These are phyloP conservation scores for Penicillium sp. DNA, from an alignment of 2,329 filamentous ascomycete genomes.

Conservation along the genomic window DNA sequence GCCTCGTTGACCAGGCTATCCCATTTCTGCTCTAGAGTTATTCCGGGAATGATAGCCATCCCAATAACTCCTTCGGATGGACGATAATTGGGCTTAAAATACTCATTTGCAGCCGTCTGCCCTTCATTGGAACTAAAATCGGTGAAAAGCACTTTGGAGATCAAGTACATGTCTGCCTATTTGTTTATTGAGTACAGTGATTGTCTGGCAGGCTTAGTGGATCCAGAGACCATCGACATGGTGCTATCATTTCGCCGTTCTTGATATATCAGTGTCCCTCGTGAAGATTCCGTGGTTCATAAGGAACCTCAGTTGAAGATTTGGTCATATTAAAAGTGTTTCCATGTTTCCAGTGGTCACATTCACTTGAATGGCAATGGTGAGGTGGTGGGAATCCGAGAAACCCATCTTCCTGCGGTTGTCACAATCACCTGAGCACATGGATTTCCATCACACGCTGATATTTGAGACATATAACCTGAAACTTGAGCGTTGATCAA, in stretches of 20 bases:
- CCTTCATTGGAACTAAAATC: neutral
- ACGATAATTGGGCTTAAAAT: constrained; percentile 1
- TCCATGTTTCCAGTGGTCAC: no score
- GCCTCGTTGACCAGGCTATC: constrained; percentile 12
- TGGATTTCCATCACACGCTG: neutral
- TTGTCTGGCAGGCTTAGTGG: neutral
- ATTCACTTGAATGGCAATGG: neutral
- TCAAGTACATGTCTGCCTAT: constrained; percentile 15
- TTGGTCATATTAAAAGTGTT: neutral
- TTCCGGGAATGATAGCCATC: constrained; percentile 14
- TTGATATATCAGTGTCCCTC: neutral
- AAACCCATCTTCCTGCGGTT: no score
- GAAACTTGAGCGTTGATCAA: no score
- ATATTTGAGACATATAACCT: neutral
- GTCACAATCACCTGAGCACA: neutral
- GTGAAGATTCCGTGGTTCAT: neutral
- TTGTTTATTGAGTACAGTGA: constrained; percentile 13
- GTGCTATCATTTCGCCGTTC: neutral
- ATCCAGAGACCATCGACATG: neutral
- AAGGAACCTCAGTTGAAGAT: neutral
- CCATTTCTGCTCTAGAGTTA: constrained; percentile 13
- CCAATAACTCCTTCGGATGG: constrained; percentile 4
- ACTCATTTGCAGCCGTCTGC: neutral
- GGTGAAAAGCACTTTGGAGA: constrained; percentile 14
- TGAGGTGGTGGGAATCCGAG: neutral